Conservation (phyloP, 202 grass and related monocot species). For the Cymbopogon flexuosus region DNA sequence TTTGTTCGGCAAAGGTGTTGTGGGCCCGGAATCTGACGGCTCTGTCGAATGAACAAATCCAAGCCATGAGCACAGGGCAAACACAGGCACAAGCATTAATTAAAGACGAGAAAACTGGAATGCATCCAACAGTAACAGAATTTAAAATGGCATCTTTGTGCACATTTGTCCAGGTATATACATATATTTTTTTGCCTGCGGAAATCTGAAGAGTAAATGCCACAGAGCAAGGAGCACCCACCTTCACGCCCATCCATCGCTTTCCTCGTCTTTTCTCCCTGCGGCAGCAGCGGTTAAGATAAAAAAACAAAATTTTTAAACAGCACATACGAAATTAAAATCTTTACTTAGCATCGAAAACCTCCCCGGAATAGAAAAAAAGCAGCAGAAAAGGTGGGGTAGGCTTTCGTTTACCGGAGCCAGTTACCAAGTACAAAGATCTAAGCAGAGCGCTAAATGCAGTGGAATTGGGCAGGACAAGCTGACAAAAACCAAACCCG, state of each 20-base stretch:
- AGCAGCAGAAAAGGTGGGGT: slow-evolving; percentile 37
- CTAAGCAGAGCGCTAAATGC: slow-evolving; percentile 29
- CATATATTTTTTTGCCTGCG: not conserved
- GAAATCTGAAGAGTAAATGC: slow-evolving; percentile 55
- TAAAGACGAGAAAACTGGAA: slow-evolving; percentile 45
- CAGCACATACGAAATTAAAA: slow-evolving; percentile 26
- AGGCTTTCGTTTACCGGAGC: slow-evolving; percentile 32
- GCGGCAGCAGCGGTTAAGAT: slow-evolving; percentile 28
- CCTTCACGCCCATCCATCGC: slow-evolving; percentile 68
- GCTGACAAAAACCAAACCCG: slow-evolving; percentile 35
- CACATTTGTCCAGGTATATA: slow-evolving; percentile 31
- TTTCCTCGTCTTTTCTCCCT: slow-evolving; percentile 65
- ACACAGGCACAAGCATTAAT: slow-evolving; percentile 40
- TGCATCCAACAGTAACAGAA: slow-evolving; percentile 28
- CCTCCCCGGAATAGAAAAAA: slow-evolving; percentile 23
- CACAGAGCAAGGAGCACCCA: slow-evolving; percentile 43
- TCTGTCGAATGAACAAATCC: slow-evolving; percentile 47
- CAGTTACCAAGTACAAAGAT: slow-evolving; percentile 49
- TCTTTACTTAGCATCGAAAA: slow-evolving; percentile 21
- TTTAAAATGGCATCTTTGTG: slow-evolving; percentile 52
- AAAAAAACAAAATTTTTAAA: slow-evolving; percentile 14
- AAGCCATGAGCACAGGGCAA: slow-evolving; percentile 25
- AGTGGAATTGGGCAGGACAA: slow-evolving; percentile 52
- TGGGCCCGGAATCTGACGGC: slow-evolving; percentile 74
- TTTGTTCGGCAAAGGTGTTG: slow-evolving; percentile 84